Conservation (phyloP, 768 basidiomycete species). For the Sutorius australiensis region DNA sequence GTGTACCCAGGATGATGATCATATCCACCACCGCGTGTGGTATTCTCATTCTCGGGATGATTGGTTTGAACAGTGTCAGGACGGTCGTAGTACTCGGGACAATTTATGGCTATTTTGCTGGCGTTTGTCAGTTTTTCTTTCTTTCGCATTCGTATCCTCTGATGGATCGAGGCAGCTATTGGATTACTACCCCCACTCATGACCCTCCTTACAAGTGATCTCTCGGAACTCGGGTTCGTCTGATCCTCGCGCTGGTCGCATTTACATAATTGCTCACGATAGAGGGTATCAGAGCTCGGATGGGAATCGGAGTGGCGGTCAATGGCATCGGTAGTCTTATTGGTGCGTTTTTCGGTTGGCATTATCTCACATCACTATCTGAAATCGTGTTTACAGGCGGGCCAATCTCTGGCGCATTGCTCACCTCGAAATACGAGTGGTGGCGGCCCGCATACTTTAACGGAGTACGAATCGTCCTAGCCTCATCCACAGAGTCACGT, state of each 20-base stretch:
- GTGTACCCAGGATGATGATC: slow-evolving; percentile 42
- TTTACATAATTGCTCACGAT: background rate
- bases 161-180: slow-evolving; percentile 28
- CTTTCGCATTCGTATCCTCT: background rate
- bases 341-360: slow-evolving; percentile 10
- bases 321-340: slow-evolving; percentile 18
- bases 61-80: slow-evolving; percentile 34
- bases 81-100: slow-evolving; percentile 39
- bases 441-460: slow-evolving; percentile 51
- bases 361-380: background rate
- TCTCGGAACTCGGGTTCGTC: slow-evolving; percentile 50
- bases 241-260: background rate
- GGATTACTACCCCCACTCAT: slow-evolving; percentile 40
- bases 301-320: slow-evolving; percentile 18
- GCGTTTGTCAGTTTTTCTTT: slow-evolving; percentile 32
- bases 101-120: slow-evolving; percentile 47
- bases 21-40: slow-evolving; percentile 31
- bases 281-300: slow-evolving; percentile 19
- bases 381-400: slow-evolving; percentile 34
- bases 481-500: too few species aligned
- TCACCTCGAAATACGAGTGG: slow-evolving; percentile 51
- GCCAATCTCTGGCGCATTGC: slow-evolving; percentile 54
- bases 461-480: too few species aligned
- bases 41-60: slow-evolving; percentile 41
- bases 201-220: slow-evolving; percentile 39